Percentiles rank a stretch among this genome's conserved stretches.
Evolutionary conservation across 2,329 filamentous ascomycete genomes (phyloP).

Genomic region (Penicillium sp.): DNA sequence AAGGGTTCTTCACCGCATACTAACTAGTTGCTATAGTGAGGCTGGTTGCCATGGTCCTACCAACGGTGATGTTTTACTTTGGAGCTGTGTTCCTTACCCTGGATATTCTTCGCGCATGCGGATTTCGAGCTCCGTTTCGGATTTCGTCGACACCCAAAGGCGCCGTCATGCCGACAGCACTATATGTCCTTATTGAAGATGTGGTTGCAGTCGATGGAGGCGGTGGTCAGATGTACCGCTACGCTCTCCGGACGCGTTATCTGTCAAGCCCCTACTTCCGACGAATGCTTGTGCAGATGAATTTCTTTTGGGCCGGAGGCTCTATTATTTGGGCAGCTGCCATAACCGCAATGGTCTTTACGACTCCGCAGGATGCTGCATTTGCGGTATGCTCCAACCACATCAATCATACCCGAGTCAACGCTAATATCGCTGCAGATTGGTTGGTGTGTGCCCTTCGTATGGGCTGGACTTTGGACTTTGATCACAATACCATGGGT

Average conservation of each 20-base stretch:
- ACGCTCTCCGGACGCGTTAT: slow-evolving; percentile 57
- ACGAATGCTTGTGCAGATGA: slow-evolving; percentile 58
- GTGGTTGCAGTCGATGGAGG: slow-evolving; percentile 70
- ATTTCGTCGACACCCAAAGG: slow-evolving; percentile 69
- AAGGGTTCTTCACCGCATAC: not conserved
- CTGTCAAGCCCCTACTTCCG: slow-evolving; percentile 60
- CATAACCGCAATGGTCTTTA: slow-evolving; percentile 56
- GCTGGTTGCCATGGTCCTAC: slow-evolving; percentile 50
- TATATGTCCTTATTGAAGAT: slow-evolving; percentile 71
- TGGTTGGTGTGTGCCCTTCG: slow-evolving; percentile 25
- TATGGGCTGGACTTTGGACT: slow-evolving; percentile 52
- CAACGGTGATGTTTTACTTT: slow-evolving; percentile 53
- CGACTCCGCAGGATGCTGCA: slow-evolving; percentile 52
- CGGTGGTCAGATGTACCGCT: slow-evolving; percentile 60
- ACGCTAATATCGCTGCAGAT: slow-evolving; percentile 19
- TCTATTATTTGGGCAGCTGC: slow-evolving; percentile 53
- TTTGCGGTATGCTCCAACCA: slow-evolving; percentile 46
- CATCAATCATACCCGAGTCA: slow-evolving; percentile 4
- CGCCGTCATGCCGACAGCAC: slow-evolving; percentile 61
- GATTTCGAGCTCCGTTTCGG: slow-evolving; percentile 61
- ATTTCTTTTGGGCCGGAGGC: slow-evolving; percentile 62
- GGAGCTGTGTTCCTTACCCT: slow-evolving; percentile 48
- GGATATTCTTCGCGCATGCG: slow-evolving; percentile 46
- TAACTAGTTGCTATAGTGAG: slow-evolving; percentile 36
- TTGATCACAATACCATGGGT: slow-evolving; percentile 54